Base-by-base conservation (phyloP, 2,329 filamentous ascomycete genomes). In the Aspergillus luchuensis region DNA sequence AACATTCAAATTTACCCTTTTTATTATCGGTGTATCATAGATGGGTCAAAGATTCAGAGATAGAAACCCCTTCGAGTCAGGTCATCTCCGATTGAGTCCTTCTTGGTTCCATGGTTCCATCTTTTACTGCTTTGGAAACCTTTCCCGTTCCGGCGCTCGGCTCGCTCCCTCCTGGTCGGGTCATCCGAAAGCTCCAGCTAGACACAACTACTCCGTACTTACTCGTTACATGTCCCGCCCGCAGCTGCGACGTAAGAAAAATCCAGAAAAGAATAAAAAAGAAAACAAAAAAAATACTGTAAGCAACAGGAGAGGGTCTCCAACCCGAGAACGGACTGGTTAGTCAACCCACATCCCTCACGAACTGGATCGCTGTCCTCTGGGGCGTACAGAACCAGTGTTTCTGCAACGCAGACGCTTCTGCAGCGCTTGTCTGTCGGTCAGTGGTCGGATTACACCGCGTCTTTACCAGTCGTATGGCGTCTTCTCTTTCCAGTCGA, bases 381-480 rank as follows among this genome's bases (percentile, higher is more conserved):
- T 50, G n/a, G 52, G 45, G 59, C 45, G 57, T 43, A 38, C 41
- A 58, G 56, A 33, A 43, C 36, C 30, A 19, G 41, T 25, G 33
- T 17, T 51, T 56, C 41, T 58, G 57, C 54, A 63, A 62, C 62
- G 38, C 48, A 56, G 58, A 66, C 25, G 41, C 23, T 57, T 62
- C 58, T 61, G 58, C 62, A 60, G 53, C 58, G 17, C 41, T 53
- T 28, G 43, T 38, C 52, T 60, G 57, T 60, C 59, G 58, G 63
- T 61, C 59, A 61, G 25, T 38, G 33, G 49, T 55, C 28, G 41
- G 39, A 38, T 54, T 62, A 67, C 63, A 65, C 64, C 64, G 64
- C 60, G 59, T 58, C 60, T 63, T 63, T 61, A 56, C 61, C 54
- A 48, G 60, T 60, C 56, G 50, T 50, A 67, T 67, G 62, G 62